Conservation (phyloP, 1,284 basidiomycete species). For the Apiotrichum sp. region DNA sequence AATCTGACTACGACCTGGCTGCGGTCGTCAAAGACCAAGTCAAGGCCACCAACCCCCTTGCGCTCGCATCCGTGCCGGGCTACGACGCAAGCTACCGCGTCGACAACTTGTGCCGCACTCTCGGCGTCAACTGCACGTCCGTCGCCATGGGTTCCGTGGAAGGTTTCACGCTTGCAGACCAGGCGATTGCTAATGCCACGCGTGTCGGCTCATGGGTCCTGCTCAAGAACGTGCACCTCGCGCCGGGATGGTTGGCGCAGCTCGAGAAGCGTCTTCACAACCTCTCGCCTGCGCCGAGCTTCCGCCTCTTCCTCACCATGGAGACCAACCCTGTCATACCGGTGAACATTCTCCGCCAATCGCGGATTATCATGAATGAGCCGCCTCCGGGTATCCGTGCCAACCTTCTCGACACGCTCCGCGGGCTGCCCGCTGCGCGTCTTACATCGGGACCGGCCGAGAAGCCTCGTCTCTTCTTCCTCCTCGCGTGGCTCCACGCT, state of each 20-base stretch:
- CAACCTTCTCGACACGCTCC: conserved; percentile 84
- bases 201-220: conserved; percentile 90
- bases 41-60: conserved; percentile 72
- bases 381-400: conserved; percentile 93
- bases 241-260: conserved; percentile 87
- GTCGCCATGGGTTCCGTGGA: conserved; percentile 99
- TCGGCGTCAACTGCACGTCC: conserved; percentile 67
- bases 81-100: conserved; percentile 94
- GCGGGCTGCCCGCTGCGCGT: conserved; percentile 62
- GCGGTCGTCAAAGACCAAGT: conserved; percentile 73
- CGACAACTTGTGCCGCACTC: conserved; percentile 75
- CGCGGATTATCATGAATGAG: conserved; percentile 93
- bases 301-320: conserved; percentile 95
- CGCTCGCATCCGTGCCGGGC: conserved; percentile 86
- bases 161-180: conserved; percentile 88
- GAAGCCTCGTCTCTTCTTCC: conserved; percentile 82
- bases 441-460: conserved; percentile 73
- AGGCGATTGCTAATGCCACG: conserved; percentile 83
- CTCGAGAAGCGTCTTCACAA: conserved; percentile 95
- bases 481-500: conserved; percentile 98
- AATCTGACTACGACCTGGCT: conserved; percentile 55
- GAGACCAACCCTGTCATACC: conserved; percentile 79
- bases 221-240: conserved; percentile 91
- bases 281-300: conserved; percentile 75
- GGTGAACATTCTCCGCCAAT: conserved; percentile 90